Base-by-base conservation (phyloP, 257 asterid genomes). In the Avicennia marina region DNA sequence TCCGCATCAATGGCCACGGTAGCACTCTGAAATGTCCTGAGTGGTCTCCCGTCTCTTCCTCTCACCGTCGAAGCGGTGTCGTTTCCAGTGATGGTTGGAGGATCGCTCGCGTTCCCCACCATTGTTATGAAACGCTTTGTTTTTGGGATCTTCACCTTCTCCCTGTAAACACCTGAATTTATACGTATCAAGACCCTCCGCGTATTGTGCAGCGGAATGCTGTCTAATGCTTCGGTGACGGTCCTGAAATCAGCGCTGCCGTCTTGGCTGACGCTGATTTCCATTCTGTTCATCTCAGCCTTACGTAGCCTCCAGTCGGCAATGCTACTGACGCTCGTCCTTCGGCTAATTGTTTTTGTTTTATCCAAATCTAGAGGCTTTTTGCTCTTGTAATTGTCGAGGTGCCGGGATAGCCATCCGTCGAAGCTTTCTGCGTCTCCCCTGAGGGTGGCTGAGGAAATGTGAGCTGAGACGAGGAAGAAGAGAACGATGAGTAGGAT, bases 1-100 rank as follows among this genome's bases (percentile, higher is more conserved):
- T 81, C 82, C 0, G 78, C 81, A 58, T 81, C 80, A 24, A 81
- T 62, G 18, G 78, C 77, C 1, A 78, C 81, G 0, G 81, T 75
- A 16, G 85, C 85, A 44, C 75, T 81, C 56, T 75, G 78, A 34
- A 72, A 81, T 8, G 88, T 78, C 65, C 68, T 68, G 3, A 68
- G 71, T 27, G 78, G 82, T 9, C 11, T 57, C 51, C 80, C 76
- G 29, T 65, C 76, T 40, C 58, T 63, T 60, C 79, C 79, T 25
- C 48, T 45, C 1, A 56, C 73, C 12, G 85, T 49, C 11, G 80
- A 65, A 11, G 82, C 78, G 13, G 88, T 72, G 74, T 72, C 80
- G 63, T 78, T 75, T 10, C 82, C 82, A 0, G 82, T 78, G 50
- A 75, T 72, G 12, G 71, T 66, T 8, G 88, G 82, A 9, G 81